Conservation (phyloP, 805 yeast species). For the Torulaspora quercuum region DNA sequence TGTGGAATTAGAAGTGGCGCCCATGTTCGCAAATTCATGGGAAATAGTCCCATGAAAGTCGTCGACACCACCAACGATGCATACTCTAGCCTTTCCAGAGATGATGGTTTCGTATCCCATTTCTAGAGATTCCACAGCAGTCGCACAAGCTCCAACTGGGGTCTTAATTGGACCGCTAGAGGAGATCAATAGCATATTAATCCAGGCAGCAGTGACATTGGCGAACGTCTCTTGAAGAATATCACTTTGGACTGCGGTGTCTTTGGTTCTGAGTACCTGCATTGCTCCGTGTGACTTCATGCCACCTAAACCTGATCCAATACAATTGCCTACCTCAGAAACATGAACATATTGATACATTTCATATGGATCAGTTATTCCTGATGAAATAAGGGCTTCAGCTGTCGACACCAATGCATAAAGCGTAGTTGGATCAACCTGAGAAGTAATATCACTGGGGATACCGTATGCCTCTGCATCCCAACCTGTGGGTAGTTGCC, state of each 20-base stretch:
- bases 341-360: slow-evolving; percentile 88
- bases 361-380: slow-evolving; percentile 88
- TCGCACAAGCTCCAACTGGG: slow-evolving; percentile 93
- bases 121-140: slow-evolving; percentile 86
- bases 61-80: slow-evolving; percentile 87
- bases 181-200: slow-evolving; percentile 80
- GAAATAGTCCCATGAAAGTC: slow-evolving; percentile 92
- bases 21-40: slow-evolving; percentile 87
- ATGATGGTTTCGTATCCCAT: slow-evolving; percentile 78
- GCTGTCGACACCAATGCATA: slow-evolving; percentile 78
- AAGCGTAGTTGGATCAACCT: slow-evolving; percentile 83
- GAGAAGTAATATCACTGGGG: slow-evolving; percentile 70
- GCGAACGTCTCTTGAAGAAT: slow-evolving; percentile 86
- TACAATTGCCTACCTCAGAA: slow-evolving; percentile 87
- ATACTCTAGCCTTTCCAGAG: slow-evolving; percentile 78
- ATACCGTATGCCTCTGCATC: slow-evolving; percentile 78
- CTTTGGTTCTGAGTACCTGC: slow-evolving; percentile 77
- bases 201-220: slow-evolving; percentile 93
- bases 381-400: slow-evolving; percentile 77
- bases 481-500: slow-evolving; percentile 89
- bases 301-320: slow-evolving; percentile 96
- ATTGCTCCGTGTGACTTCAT: slow-evolving; percentile 78
- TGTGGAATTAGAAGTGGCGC: slow-evolving; percentile 75
- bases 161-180: slow-evolving; percentile 90
- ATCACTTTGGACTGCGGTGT: slow-evolving; percentile 81